Conservation (phyloP, 2,329 filamentous ascomycete genomes). For the Trichoderma simmonsii region DNA sequence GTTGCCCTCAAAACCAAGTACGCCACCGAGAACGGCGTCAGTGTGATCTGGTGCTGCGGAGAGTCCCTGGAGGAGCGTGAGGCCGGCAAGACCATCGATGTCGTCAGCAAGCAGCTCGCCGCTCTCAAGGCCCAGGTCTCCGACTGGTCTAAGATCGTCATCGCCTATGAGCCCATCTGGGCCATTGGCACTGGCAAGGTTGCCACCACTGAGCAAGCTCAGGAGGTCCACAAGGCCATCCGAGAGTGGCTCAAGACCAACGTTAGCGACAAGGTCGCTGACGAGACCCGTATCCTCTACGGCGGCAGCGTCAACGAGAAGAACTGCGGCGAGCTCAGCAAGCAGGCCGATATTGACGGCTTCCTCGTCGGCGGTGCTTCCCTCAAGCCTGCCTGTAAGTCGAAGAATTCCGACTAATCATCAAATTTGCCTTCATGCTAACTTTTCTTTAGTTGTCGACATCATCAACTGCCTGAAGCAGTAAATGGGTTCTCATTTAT, state of each 20-base stretch:
- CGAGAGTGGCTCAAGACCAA: conserved; percentile 76
- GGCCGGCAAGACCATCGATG: conserved; percentile 76
- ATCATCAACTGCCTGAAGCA: conserved; percentile 55
- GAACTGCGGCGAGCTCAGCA: conserved; percentile 91
- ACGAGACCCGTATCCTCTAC: conserved; percentile 91
- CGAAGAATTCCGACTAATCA: neutral
- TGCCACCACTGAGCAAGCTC: conserved; percentile 81
- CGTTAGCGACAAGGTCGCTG: conserved; percentile 70
- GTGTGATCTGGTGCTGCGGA: conserved; percentile 95
- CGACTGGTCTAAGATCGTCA: conserved; percentile 92
- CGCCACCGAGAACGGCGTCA: conserved; percentile 79
- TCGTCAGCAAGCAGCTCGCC: conserved; percentile 80
- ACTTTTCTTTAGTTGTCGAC: conserved; percentile 46
- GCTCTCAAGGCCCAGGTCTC: conserved; percentile 73
- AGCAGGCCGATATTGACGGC: conserved; percentile 93
- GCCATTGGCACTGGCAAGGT: conserved; percentile 92
- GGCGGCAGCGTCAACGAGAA: conserved; percentile 96
- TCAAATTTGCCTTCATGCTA: neutral
- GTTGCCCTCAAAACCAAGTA: conserved; percentile 93
- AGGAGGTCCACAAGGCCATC: conserved; percentile 91
- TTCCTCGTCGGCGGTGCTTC: conserved; percentile 96
- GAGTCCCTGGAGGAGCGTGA: conserved; percentile 94
- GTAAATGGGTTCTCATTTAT: conserved; percentile 32
- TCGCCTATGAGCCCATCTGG: conserved; percentile 99
- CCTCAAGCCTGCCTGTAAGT: conserved; percentile 91